These are phyloP conservation scores for Actinomortierella wolfii DNA, from an alignment of 371 early-diverging fungal species.

Conservation along the genomic window DNA sequence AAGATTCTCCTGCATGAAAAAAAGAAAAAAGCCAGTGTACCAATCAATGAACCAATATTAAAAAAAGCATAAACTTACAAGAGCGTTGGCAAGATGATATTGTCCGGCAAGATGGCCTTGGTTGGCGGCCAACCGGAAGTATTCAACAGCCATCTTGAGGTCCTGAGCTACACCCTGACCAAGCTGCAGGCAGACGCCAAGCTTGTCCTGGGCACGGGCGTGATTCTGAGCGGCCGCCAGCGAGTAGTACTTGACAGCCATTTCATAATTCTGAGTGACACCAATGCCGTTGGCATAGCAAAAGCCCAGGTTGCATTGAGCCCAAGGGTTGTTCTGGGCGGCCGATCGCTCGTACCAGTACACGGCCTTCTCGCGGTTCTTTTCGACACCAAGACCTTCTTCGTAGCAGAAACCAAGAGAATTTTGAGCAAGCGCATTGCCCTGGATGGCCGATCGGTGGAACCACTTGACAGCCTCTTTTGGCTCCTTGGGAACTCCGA, in stretches of 20 bases:
- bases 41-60: not conserved
- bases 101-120: constrained; percentile 66
- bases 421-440: constrained; percentile 80
- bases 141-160: constrained; percentile 57
- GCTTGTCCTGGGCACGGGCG: constrained; percentile 79
- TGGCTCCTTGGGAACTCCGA: constrained; percentile 72
- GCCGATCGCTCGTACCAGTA: constrained; percentile 84
- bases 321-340: constrained; percentile 82
- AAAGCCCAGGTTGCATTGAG: constrained; percentile 86
- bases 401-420: constrained; percentile 92
- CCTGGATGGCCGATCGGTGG: constrained; percentile 65
- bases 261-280: constrained; percentile 55
- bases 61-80: constrained; percentile 19
- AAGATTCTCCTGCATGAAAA: too few species aligned
- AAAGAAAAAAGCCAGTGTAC: not conserved
- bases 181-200: constrained; percentile 76
- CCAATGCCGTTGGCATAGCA: constrained; percentile 89
- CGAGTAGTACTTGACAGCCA: constrained; percentile 77
- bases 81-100: constrained; percentile 63
- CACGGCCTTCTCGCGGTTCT: constrained; percentile 73
- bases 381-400: constrained; percentile 76
- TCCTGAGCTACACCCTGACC: constrained; percentile 71
- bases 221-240: constrained; percentile 68
- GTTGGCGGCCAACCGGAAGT: constrained; percentile 66
- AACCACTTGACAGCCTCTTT: constrained; percentile 74